These are phyloP conservation scores for Microcyclosporella mali DNA, from an alignment of 2,329 filamentous ascomycete genomes.

Conservation along the genomic window DNA sequence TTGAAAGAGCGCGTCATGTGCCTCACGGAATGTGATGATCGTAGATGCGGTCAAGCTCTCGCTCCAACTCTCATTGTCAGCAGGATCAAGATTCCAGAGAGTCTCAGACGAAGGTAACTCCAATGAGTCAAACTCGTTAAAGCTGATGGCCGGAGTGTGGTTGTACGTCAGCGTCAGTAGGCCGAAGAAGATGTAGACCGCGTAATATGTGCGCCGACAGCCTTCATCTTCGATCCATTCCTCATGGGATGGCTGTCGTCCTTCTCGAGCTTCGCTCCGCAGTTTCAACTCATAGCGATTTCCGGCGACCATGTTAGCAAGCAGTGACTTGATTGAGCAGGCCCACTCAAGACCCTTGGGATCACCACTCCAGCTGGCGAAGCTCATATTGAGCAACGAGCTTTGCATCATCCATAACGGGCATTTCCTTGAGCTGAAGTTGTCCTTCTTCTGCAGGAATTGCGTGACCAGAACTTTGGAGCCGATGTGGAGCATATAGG, in stretches of 20 bases:
- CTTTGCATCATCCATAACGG: slow-evolving; percentile 98
- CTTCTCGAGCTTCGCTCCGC: slow-evolving; percentile 79
- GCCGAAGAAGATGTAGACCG: slow-evolving; percentile 98
- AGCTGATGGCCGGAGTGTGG: slow-evolving; percentile 94
- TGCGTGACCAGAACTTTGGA: slow-evolving; percentile 96
- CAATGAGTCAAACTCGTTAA: slow-evolving; percentile 93
- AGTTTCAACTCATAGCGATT: slow-evolving; percentile 95
- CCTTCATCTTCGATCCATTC: slow-evolving; percentile 98
- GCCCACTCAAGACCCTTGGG: slow-evolving; percentile 97
- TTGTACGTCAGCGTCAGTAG: slow-evolving; percentile 93
- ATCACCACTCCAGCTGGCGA: slow-evolving; percentile 98
- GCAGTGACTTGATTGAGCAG: slow-evolving; percentile 94
- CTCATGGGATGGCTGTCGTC: slow-evolving; percentile 65
- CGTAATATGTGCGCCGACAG: slow-evolving; percentile 93
- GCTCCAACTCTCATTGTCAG: slow-evolving; percentile 76
- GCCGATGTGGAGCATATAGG: slow-evolving; percentile 93
- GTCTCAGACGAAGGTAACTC: slow-evolving; percentile 90
- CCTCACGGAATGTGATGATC: slow-evolving; percentile 82
- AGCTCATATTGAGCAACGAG: slow-evolving; percentile 95
- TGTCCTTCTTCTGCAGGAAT: slow-evolving; percentile 96
- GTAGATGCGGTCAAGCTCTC: slow-evolving; percentile 67
- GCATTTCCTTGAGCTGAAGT: slow-evolving; percentile 96
- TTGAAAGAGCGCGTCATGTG: slow-evolving; percentile 92
- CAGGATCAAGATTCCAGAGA: slow-evolving; percentile 79
- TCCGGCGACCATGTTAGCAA: slow-evolving; percentile 97